Base-by-base conservation (phyloP, 2,329 filamentous ascomycete species). In the Cercospora canescens region DNA sequence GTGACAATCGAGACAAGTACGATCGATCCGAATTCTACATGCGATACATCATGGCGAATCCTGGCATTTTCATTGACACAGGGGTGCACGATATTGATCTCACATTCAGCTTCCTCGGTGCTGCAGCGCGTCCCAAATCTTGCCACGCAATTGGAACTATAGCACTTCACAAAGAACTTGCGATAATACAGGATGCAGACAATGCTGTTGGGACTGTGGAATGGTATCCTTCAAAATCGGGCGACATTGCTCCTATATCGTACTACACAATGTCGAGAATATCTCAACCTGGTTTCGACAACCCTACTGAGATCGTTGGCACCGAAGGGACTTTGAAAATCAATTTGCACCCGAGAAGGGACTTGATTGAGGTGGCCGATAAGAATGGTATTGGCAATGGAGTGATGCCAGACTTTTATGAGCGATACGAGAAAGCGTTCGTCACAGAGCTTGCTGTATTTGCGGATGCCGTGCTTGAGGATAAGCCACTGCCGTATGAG, bases 61-160 rank as follows among this genome's bases (percentile, higher is more conserved):
- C 80, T 30, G 80, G 81, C 30, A 79, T 83, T 28, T 83, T 83
- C 66, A 77, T 83, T 28, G 81, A 83, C 69, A 79, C 76, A 66
- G 70, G 74, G 45, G 78, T 83, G 41, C 81, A 83, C 65, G 81
- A 82, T 64, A 81, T 83, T 63, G 81, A 83, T 65, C 74, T 83
- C 0, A 77, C 77, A 0, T 71, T 82, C 1, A 80, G 74, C 71
- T 82, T 79, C 69, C 77, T 83, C 45, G 79, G 79, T 4, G 77
- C 75, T 12, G 68, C 74, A 26, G 68, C 76, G 12, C 69, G 74
- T 4, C 75, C 78, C 16, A 80, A 81, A 66, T 75, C 74, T 11
- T 73, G 77, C 37, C 78, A 75, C 54, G 80, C 79, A 2, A 67
- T 76, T 28, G 79, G 80, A 6, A 74, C 76, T 8, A 70, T 76